Percentiles rank a stretch among this genome's conserved stretches.
phyloP scores from a whole-genome alignment of 768 basidiomycete species.

The Podaxis pistillaris region DNA sequence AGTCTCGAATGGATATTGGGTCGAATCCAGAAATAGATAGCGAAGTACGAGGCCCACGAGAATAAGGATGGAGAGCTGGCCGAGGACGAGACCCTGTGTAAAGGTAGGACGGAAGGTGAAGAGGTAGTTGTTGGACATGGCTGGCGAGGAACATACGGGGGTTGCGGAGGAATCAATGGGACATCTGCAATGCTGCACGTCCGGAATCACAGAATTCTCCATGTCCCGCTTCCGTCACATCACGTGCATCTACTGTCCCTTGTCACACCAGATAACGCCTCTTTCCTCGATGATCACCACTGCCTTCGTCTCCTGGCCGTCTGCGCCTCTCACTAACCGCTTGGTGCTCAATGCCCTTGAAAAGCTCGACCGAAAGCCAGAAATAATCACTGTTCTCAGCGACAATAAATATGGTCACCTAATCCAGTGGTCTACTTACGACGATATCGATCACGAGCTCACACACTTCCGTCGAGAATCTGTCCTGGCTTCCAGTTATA shows the following conservation, averaged over 20 bases:
- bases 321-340: constrained; percentile 45
- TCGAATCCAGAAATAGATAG: constrained; percentile 91
- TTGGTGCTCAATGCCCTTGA: constrained; percentile 43
- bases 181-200: not conserved
- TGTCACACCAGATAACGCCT: constrained; percentile 1
- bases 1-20: constrained; percentile 52
- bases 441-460: constrained; percentile 76
- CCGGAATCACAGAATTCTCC: not conserved
- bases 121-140: constrained; percentile 57
- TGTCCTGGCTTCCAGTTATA: constrained; percentile 78
- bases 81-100: constrained; percentile 91
- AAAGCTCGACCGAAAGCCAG: not conserved
- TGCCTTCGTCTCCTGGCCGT: constrained; percentile 45
- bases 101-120: constrained; percentile 85
- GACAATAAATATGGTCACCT: constrained; percentile 25
- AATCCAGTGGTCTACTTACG: constrained; percentile 88
- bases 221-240: not conserved
- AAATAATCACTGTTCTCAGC: constrained; percentile 13
- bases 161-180: not conserved
- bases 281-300: constrained; percentile 10
- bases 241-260: not conserved
- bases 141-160: constrained; percentile 17
- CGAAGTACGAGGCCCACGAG: constrained; percentile 81
- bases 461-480: constrained; percentile 48
- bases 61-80: constrained; percentile 84